Conservation (phyloP, 768 basidiomycete species). For the Fistulinella prunicolor region DNA sequence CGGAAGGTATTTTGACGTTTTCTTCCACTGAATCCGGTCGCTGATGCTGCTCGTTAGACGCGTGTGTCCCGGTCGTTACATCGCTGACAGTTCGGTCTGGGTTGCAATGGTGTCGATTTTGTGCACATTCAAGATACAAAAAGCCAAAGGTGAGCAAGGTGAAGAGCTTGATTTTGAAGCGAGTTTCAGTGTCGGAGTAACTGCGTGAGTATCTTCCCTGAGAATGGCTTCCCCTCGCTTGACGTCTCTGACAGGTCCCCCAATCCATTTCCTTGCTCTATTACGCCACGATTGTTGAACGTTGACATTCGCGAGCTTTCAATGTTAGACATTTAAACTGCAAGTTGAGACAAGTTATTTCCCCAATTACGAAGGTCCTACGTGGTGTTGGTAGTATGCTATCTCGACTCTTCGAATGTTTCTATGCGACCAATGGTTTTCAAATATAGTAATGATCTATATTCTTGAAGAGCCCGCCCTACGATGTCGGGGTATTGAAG, state of each 20-base stretch:
- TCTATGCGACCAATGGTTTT: neutral
- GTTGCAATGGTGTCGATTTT: constrained; percentile 27
- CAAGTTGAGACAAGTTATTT: too few species aligned
- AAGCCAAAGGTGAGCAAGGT: constrained; percentile 24
- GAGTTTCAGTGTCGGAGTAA: constrained; percentile 13
- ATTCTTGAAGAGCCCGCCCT: constrained; percentile 20
- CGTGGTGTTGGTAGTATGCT: neutral
- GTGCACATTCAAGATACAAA: constrained; percentile 24
- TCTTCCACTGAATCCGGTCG: neutral
- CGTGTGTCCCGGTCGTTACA: constrained; percentile 31
- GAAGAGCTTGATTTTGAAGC: constrained; percentile 20
- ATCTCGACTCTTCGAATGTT: neutral
- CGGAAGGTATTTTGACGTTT: constrained; percentile 15
- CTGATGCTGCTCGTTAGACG: constrained; percentile 14
- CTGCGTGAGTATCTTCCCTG: constrained; percentile 1
- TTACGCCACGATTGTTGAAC: constrained; percentile 3
- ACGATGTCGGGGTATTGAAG: constrained; percentile 11
- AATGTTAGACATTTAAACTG: neutral
- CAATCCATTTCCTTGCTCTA: constrained; percentile 11
- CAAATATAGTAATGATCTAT: constrained; percentile 1
- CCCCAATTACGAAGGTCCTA: too few species aligned
- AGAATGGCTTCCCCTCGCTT: neutral
- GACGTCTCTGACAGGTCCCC: constrained; percentile 8
- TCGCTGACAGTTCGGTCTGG: constrained; percentile 34
- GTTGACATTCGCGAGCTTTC: constrained; percentile 4